Conservation (phyloP, 1,284 basidiomycete genomes). For the Farysia itapuensis region DNA sequence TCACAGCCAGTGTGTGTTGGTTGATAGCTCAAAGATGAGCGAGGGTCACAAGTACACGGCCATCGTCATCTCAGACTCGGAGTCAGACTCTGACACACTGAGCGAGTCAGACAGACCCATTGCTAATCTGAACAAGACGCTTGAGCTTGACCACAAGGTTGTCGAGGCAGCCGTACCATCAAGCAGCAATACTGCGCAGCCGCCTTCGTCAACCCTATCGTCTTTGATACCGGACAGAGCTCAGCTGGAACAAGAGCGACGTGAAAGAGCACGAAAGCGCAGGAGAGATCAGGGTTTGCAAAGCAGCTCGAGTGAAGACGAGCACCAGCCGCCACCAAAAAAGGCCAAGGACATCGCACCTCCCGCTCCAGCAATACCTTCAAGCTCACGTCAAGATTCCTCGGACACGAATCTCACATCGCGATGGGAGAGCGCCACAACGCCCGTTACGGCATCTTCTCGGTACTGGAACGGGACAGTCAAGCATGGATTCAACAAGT, state of each 20-base stretch:
- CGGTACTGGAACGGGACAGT: conserved; percentile 51
- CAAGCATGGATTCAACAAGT: conserved; percentile 46
- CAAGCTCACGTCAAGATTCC: background rate
- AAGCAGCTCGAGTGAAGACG: conserved; percentile 10
- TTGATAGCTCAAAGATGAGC: no score
- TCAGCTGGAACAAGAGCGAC: conserved; percentile 46
- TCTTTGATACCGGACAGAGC: conserved; percentile 34
- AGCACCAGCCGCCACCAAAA: no score
- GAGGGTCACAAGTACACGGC: conserved; percentile 1
- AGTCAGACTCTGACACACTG: conserved; percentile 18
- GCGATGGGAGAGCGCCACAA: conserved; percentile 1
- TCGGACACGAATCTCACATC: background rate
- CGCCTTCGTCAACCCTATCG: background rate
- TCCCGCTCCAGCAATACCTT: background rate
- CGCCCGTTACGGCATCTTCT: conserved; percentile 15
- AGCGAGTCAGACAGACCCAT: conserved; percentile 30
- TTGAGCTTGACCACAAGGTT: no score
- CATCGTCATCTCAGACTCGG: conserved; percentile 32
- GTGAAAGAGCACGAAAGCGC: conserved; percentile 32
- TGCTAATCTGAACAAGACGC: no score
- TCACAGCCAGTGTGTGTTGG: no score
- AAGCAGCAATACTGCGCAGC: background rate
- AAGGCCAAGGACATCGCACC: no score
- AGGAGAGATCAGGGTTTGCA: conserved; percentile 22
- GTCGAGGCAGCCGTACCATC: background rate